Evolutionary conservation across 805 yeast genomes (phyloP), one percentile per base, ranked within the genome.

Genomic region (Barnettozyma pratensis): DNA sequence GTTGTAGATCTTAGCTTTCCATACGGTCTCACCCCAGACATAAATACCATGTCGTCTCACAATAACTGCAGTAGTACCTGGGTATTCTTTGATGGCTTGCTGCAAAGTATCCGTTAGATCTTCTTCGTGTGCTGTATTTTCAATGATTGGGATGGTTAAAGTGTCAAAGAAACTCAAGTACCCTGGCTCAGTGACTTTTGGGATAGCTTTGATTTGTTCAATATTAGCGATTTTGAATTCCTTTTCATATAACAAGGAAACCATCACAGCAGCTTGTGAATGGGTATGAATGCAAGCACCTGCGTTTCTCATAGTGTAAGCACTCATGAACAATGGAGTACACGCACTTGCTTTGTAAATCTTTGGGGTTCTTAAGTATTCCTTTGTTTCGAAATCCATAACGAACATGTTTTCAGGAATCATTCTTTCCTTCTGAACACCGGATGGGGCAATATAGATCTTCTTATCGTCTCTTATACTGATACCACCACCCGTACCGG

Each of bases 401-500:
- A 88, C 88, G 64, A 88, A 88, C 80, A 91, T 76, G 62, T 92
- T 88, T 53, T 77, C 75, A 4, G 96, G 96, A 38, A 75, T 68
- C 80, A 91, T 83, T 51, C 90, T 73, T 64, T 91, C 98, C 69
- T 91, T 91, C 63, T 91, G 97, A 7, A 91, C 96, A 1, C 97
- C 97, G n/a, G 96, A 86, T 5, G 98, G 97, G 0, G 97, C 95
- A 38, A 91, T 75, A 64, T 76, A 91, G 14, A 87, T 79, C 25
- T 70, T 59, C 51, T 80, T 73, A 1, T 74, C 76, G 2, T 76
- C 74, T 50, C 60, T 66, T 44, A 91, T 84, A 32, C 96, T 85
- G 58, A 92, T 84, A 4, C 97, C 97, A 32, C 97, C 98, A 3
- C 96, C 97, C 1, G 98, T 92, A 3, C 97, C 97, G 0, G 96